Evolutionary conservation across 768 basidiomycete species (phyloP), one percentile per base, ranked within the genome.

Genomic region (Mycena venus): DNA sequence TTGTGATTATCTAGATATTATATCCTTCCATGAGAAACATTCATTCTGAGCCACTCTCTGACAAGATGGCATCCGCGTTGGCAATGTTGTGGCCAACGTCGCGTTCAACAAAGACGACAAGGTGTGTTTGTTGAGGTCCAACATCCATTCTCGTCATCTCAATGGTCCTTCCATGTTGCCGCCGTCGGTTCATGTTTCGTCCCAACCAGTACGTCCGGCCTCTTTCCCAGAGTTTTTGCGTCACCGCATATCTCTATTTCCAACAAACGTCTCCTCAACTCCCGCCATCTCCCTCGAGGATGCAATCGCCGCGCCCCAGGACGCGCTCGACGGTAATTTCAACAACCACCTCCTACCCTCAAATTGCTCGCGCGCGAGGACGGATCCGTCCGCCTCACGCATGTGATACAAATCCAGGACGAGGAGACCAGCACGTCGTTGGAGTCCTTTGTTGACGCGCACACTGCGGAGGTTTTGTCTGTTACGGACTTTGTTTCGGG

Each of bases 391-490:
- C 80, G 68, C 49, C 81, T 86, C 23, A 80, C 83, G 14, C 82
- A 85, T 74, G 78, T 78, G 25, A 61, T 78, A 19, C 78, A 79
- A 32, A 73, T 78, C 36, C 75, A 69, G 49, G 75, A 78, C 59
- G 65, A 62, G 9, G 64, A 66, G 34, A 72, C 75, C 42, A 70
- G 85, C 64, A 82, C 83, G 40, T 89, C 87, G 87, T 83, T 83
- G 75, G 87, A 89, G 80, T 87, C 87, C 7, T 87, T 87, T 66
- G 85, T 89, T 70, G 88, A 89, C 60, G 88, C 85, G 34, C 83
- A 84, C 55, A 79, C 82, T 25, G 85, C 83, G 19, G 84, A 86
- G 40, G 76, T 88, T 40, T 78, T 88, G 19, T 78, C 82, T n/a
- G 82, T 88, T 19, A 85, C 85, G 59, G 88, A 89, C 75, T 90